Percentiles rank a stretch among this genome's conserved stretches.
Evolutionary conservation across 352 stramenopile species (phyloP).

Genomic region (Pythium sp.): DNA sequence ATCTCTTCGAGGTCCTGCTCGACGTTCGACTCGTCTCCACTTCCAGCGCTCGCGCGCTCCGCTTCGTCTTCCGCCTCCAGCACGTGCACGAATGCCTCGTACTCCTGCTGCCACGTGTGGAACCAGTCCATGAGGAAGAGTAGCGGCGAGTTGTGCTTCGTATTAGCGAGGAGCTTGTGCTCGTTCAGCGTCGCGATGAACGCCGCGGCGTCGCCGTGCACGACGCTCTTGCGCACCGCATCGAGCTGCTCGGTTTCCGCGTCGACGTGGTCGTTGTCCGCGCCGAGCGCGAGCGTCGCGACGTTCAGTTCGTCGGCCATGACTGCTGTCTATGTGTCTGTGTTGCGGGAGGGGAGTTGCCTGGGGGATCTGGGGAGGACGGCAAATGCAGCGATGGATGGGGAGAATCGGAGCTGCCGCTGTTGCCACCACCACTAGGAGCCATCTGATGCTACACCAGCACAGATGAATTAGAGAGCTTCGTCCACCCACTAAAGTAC

Average conservation of each 20-base stretch:
- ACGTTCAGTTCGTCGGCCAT: constrained; percentile 39
- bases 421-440: constrained; percentile 9
- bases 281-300: constrained; percentile 41
- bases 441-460: constrained; percentile 1
- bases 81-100: constrained; percentile 76
- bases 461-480: background rate
- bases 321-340: constrained; percentile 13
- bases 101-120: constrained; percentile 86
- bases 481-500: background rate
- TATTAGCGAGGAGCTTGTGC: constrained; percentile 23
- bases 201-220: constrained; percentile 42
- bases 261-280: constrained; percentile 27
- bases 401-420: constrained; percentile 1
- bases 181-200: constrained; percentile 37
- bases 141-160: constrained; percentile 40
- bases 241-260: constrained; percentile 40
- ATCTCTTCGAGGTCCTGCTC: constrained; percentile 76
- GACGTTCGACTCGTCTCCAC: constrained; percentile 25
- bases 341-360: background rate
- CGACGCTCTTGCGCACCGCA: constrained; percentile 56
- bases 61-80: constrained; percentile 54
- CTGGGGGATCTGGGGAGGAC: background rate
- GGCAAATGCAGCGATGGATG: background rate
- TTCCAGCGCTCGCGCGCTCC: constrained; percentile 13
- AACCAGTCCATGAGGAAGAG: constrained; percentile 85